A percentile compares a stretch with the other conserved stretches of the same genome.
Evolutionary conservation across 139 green algal species (phyloP).

Genomic region (Microglena sp.): DNA sequence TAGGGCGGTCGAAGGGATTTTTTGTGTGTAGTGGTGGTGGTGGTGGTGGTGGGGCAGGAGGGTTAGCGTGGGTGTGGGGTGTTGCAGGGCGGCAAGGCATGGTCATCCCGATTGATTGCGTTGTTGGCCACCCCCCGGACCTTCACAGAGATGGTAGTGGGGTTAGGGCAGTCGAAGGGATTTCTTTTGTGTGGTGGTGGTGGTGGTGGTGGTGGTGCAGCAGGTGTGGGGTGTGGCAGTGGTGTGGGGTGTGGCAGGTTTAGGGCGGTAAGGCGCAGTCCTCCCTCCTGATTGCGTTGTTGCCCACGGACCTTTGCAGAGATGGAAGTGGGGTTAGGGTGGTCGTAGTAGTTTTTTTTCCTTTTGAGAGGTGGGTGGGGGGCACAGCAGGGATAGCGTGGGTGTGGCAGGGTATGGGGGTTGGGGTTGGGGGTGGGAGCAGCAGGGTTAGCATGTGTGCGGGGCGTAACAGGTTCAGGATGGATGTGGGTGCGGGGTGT

Average conservation of each 20-base stretch:
- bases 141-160: not conserved
- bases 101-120: conserved; percentile 29
- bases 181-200: not conserved
- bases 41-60: not conserved
- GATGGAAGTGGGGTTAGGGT: not conserved
- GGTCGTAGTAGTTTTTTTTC: not conserved
- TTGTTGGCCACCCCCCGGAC: conserved; percentile 20
- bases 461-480: too few relatives aligned
- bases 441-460: too few relatives aligned
- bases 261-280: conserved; percentile 24
- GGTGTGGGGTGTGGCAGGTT: too few relatives aligned
- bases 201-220: not conserved
- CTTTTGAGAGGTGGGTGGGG: not conserved
- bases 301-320: conserved; percentile 21
- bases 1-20: not conserved
- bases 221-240: not conserved
- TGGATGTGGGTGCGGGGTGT: too few relatives aligned
- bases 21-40: not conserved
- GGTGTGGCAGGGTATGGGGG: not conserved
- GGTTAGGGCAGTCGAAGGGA: not conserved
- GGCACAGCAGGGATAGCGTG: not conserved
- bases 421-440: not conserved
- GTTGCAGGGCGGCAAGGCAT: too few relatives aligned
- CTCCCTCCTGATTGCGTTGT: conserved; percentile 24
- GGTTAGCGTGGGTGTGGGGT: not conserved